Base-by-base conservation (phyloP, 2,329 filamentous ascomycete species). In the Alternaria conjuncta region DNA sequence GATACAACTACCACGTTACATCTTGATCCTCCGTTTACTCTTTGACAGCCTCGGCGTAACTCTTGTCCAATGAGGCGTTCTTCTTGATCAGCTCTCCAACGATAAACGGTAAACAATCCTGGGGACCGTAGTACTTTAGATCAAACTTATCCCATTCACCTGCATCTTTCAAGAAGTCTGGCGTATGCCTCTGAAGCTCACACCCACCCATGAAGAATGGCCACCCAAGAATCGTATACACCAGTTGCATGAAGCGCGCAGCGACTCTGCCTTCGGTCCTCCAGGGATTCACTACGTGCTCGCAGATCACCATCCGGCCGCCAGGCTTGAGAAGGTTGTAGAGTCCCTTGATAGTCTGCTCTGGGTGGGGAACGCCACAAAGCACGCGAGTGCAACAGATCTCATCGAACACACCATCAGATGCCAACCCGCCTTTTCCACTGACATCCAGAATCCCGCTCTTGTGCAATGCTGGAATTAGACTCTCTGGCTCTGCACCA, bases 281-380 rank as follows among this genome's bases (percentile, higher is more conserved):
- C 83, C 84, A 86, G 2, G 83, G 82, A 68, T 86, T 87, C 23
- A 78, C 81, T 12, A 87, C 83, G 77, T 89, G 87, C 73, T 88
- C 87, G 55, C 82, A 84, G 25, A 88, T 78, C 18, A 88, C 75
- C 77, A 88, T 73, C 58, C 85, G 77, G 0, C 87, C 87, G 3
- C 87, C 86, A 0, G 86, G 86, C 63, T 84, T 85, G 43, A 88
- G 71, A 63, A 88, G 70, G 0, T 69, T 69, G 70, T 87, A 87
- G 41, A 88, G 66, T 1, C 82, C 81, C 2, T 73, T 71, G 15
- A 83, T 78, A 3, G 84, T 85, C 54, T 80, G 75, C 51, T 83
- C 78, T 21, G 83, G 79, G 45, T 82, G 72, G 0, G 85, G 84
- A 9, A 88, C 84, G 4, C 84, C 84, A 65, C 87, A 89, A 3